These are phyloP conservation scores for Nakazawaea peltata DNA, from an alignment of 805 yeast genomes.

Conservation along the genomic window DNA sequence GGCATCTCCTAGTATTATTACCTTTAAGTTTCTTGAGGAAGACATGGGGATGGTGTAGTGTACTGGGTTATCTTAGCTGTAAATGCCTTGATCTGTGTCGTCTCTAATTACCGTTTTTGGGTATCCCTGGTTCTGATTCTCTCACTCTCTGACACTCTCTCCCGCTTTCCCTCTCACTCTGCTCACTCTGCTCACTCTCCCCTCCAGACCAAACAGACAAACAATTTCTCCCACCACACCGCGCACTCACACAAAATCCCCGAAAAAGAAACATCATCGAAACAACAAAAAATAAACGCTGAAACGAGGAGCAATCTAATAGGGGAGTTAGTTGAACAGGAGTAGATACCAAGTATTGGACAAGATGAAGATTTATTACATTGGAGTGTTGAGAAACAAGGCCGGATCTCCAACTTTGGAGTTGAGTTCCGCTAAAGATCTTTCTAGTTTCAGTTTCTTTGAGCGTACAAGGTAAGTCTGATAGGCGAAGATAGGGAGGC, in stretches of 20 bases:
- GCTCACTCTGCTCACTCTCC: neutral
- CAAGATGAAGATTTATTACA: slow-evolving; percentile 81
- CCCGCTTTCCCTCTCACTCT: neutral
- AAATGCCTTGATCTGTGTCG: neutral
- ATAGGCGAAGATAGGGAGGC: too few relatives aligned
- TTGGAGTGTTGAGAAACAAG: slow-evolving; percentile 70
- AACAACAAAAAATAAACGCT: too few relatives aligned
- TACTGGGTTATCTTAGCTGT: slow-evolving; percentile 51
- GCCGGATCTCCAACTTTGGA: slow-evolving; percentile 61
- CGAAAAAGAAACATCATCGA: too few relatives aligned
- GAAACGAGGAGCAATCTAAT: too few relatives aligned
- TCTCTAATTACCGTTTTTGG: neutral
- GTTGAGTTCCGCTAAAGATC: slow-evolving; percentile 71
- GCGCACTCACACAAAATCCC: too few relatives aligned
- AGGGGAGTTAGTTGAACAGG: too few relatives aligned
- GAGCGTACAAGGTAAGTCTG: slow-evolving; percentile 53
- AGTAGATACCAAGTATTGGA: neutral
- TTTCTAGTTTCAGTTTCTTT: slow-evolving; percentile 82
- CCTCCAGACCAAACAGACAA: too few relatives aligned
- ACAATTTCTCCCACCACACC: too few relatives aligned
- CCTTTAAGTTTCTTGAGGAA: slow-evolving; percentile 24
- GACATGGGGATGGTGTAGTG: slow-evolving; percentile 77
- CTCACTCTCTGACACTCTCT: neutral
- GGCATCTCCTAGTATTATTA: slow-evolving; percentile 49
- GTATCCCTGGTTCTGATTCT: neutral